Percentiles rank a stretch among this genome's conserved stretches.
These are phyloP conservation scores for Tuber aestivum DNA, from an alignment of 495 filamentous ascomycete species.

Conservation along the genomic window DNA sequence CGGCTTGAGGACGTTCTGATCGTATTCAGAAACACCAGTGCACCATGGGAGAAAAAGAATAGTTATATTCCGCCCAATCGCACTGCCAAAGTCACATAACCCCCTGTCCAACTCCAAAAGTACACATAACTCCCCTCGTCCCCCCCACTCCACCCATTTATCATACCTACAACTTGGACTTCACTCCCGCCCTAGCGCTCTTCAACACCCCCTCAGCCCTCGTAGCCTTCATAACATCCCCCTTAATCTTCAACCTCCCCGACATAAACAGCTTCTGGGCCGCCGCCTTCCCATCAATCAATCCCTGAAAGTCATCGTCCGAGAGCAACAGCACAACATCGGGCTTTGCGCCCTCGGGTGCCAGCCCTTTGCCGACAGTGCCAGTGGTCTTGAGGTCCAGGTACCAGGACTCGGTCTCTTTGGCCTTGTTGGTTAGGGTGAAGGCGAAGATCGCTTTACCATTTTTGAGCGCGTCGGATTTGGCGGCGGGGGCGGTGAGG, in stretches of 20 bases:
- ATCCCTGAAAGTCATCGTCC: constrained; percentile 75
- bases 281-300: constrained; percentile 83
- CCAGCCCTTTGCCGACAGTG: constrained; percentile 66
- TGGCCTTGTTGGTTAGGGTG: constrained; percentile 77
- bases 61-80: background rate
- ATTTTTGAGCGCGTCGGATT: constrained; percentile 80
- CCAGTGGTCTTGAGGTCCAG: constrained; percentile 93
- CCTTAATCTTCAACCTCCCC: constrained; percentile 96
- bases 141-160: constrained; percentile 14
- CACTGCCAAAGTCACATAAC: background rate
- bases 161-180: constrained; percentile 66
- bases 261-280: constrained; percentile 94
- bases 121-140: background rate
- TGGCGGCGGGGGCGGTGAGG: constrained; percentile 61
- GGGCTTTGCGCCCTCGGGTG: constrained; percentile 64
- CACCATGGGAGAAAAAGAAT: background rate
- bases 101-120: background rate
- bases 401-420: constrained; percentile 77
- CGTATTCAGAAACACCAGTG: background rate
- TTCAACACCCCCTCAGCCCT: constrained; percentile 82
- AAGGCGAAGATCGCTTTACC: constrained; percentile 86
- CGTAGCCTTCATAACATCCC: constrained; percentile 97
- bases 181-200: constrained; percentile 66
- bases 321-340: constrained; percentile 78
- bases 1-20: background rate